Percentiles rank a stretch among this genome's conserved stretches.
Evolutionary conservation across 1,139 yeast genomes (phyloP).

Genomic region (Magnusiomyces tetraspermus): DNA sequence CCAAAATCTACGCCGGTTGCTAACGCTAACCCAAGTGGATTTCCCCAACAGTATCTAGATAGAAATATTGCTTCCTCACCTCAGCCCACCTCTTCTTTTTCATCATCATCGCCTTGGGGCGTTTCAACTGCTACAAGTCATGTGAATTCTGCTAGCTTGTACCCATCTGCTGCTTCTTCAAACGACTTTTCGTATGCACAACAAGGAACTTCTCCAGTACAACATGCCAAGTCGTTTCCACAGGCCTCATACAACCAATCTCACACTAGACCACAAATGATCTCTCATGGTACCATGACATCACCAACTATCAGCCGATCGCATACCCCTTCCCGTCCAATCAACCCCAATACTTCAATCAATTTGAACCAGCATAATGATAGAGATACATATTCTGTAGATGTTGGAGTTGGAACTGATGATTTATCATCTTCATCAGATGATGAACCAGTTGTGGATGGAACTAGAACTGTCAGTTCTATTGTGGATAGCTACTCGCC

Average conservation of each 20-base stretch:
- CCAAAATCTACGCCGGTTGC: constrained; percentile 1
- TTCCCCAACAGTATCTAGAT: background rate
- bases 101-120: background rate
- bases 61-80: background rate
- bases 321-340: constrained; percentile 8
- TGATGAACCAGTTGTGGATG: constrained; percentile 7
- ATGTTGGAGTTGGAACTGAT: constrained; percentile 1
- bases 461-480: constrained; percentile 1
- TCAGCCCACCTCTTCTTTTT: background rate
- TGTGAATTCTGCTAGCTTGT: background rate
- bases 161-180: background rate
- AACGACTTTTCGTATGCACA: background rate
- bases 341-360: background rate
- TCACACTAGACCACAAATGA: background rate
- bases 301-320: constrained; percentile 12
- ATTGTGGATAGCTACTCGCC: constrained; percentile 6
- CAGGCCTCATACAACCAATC: background rate
- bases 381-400: background rate
- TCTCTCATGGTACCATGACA: constrained; percentile 8
- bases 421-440: constrained; percentile 10
- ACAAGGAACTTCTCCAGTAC: constrained; percentile 1
- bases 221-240: background rate
- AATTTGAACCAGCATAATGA: background rate
- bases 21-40: background rate
- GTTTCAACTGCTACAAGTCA: background rate